Conservation (phyloP, 768 basidiomycete species). For the Gymnopilus junonius region DNA sequence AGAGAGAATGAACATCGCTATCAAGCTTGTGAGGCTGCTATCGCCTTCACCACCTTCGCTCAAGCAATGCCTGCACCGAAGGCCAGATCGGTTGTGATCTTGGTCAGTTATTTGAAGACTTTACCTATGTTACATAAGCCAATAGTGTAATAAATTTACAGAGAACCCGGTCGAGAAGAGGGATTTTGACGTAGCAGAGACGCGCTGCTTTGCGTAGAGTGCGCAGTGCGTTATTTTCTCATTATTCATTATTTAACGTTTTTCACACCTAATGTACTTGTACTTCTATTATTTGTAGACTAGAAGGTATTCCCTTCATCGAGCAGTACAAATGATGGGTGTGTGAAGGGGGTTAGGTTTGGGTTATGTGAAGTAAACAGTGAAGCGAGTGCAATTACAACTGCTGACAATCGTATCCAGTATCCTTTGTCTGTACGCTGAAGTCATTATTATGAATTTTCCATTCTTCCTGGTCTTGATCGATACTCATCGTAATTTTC, state of each 20-base stretch:
- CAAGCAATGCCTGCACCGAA: neutral
- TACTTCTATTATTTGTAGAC: no score
- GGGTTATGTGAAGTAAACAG: no score
- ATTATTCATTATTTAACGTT: no score
- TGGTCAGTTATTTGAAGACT: neutral
- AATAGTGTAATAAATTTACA: no score
- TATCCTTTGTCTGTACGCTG: neutral
- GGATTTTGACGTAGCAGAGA: slow-evolving; percentile 3
- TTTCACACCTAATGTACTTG: no score
- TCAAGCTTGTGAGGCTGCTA: neutral
- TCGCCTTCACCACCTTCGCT: neutral
- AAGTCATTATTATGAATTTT: neutral
- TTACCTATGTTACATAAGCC: no score
- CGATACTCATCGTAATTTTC: neutral
- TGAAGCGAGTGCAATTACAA: no score
- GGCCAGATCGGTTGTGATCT: neutral
- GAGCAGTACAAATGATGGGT: no score
- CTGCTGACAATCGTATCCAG: no score
- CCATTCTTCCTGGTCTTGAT: neutral
- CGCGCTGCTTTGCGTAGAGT: slow-evolving; percentile 1
- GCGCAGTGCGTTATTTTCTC: no score
- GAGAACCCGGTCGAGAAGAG: neutral
- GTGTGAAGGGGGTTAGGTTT: no score
- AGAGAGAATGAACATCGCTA: neutral
- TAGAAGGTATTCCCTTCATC: no score